Conservation (phyloP, 2,329 filamentous ascomycete genomes). For the Fusarium udum region DNA sequence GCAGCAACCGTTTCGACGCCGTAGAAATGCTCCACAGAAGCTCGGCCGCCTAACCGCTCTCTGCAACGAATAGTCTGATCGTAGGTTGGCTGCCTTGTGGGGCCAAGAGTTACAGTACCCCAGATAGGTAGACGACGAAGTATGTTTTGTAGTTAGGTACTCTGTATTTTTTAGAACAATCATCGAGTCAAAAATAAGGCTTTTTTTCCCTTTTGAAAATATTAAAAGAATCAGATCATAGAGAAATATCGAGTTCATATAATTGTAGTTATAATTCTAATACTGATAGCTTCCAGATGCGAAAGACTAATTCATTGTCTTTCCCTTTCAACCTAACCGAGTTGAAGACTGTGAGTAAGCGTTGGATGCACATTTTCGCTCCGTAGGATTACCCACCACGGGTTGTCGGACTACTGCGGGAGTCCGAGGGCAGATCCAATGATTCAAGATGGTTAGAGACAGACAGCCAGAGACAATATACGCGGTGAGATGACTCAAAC, state of each 20-base stretch:
- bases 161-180: background rate
- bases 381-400: constrained; percentile 12
- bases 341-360: constrained; percentile 12
- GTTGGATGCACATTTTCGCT: background rate
- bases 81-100: constrained; percentile 3
- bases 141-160: background rate
- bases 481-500: constrained; percentile 30
- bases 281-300: background rate
- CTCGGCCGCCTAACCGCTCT: constrained; percentile 9
- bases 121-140: background rate
- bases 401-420: constrained; percentile 35
- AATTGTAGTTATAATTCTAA: background rate
- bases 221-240: background rate
- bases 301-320: background rate
- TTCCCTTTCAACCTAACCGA: background rate
- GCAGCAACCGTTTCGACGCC: constrained; percentile 38
- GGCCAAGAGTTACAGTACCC: background rate
- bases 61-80: background rate
- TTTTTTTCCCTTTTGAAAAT: background rate
- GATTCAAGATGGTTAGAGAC: background rate
- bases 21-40: constrained; percentile 10
- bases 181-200: no score
- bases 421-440: constrained; percentile 31
- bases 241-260: background rate
- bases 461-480: constrained; percentile 7